Evolutionary conservation across 2,329 filamentous ascomycete species (phyloP).

Genomic region (Talaromyces sp.): DNA sequence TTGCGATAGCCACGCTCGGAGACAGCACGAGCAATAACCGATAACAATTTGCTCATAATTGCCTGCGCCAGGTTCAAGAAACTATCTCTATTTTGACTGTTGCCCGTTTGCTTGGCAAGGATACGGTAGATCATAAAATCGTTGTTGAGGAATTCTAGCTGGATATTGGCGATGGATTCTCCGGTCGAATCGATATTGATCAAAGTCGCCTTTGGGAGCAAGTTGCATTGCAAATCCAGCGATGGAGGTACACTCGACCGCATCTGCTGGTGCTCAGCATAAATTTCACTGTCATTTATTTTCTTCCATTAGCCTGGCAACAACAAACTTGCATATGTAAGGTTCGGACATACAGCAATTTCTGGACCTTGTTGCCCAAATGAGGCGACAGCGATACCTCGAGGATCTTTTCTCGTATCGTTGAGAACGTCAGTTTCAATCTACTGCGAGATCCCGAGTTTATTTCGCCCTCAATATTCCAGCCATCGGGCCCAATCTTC

Average conservation of each 20-base stretch:
- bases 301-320: background rate
- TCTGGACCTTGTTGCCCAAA: background rate
- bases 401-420: slow-evolving; percentile 6
- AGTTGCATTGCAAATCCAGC: background rate
- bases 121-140: slow-evolving; percentile 1
- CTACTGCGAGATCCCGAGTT: background rate
- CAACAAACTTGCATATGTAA: too few relatives aligned
- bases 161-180: background rate
- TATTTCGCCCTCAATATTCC: background rate
- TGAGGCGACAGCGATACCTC: slow-evolving; percentile 3
- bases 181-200: background rate
- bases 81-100: background rate
- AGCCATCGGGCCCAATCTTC: slow-evolving; percentile 1
- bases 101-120: background rate
- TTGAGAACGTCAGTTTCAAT: background rate
- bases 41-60: background rate
- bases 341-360: background rate
- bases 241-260: background rate
- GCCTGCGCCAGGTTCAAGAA: background rate
- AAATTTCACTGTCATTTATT: background rate
- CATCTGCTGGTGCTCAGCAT: background rate
- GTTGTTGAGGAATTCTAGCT: slow-evolving; percentile 1
- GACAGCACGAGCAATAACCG: background rate
- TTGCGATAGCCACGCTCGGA: background rate
- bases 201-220: background rate